Evolutionary conservation across 345 rosid genomes (phyloP).

Genomic region (Microthlaspi erraticum): DNA sequence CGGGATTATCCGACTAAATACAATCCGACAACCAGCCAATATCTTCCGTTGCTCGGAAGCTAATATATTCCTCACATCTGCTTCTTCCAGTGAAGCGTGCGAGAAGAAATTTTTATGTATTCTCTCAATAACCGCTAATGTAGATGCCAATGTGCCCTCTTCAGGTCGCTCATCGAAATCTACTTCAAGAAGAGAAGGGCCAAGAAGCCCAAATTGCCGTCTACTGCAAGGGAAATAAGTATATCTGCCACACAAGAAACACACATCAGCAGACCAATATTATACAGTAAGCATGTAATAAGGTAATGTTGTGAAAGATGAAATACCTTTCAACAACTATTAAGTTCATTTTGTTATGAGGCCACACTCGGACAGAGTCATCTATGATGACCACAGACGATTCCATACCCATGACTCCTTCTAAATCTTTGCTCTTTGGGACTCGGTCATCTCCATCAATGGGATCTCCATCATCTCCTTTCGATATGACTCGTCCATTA

Average conservation of each 20-base stretch:
- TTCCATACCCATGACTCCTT: constrained; percentile 99
- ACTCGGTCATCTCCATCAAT: constrained; percentile 86
- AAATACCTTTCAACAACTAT: constrained; percentile 96
- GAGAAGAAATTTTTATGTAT: constrained; percentile 80
- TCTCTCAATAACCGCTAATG: constrained; percentile 89
- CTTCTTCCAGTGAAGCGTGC: constrained; percentile 71
- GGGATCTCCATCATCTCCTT: constrained; percentile 93
- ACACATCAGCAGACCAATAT: constrained; percentile 27
- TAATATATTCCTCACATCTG: constrained; percentile 87
- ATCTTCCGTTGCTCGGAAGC: constrained; percentile 86
- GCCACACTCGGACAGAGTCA: constrained; percentile 98
- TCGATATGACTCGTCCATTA: constrained; percentile 93
- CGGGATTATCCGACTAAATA: constrained; percentile 93
- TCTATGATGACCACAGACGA: constrained; percentile 94
- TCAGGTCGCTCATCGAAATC: constrained; percentile 97
- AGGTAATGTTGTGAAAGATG: constrained; percentile 17
- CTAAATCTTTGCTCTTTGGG: constrained; percentile 96
- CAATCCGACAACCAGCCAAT: constrained; percentile 81
- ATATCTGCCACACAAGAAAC: constrained; percentile 61
- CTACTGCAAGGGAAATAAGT: constrained; percentile 97
- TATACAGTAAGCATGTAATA: constrained; percentile 18
- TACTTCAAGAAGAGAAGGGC: constrained; percentile 98
- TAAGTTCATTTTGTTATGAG: constrained; percentile 85
- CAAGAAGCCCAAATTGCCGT: constrained; percentile 94
- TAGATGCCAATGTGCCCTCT: constrained; percentile 94